Percentiles rank a stretch among this genome's conserved stretches.
phyloP scores from a whole-genome alignment of 2,329 filamentous ascomycete species.

The Allantophomopsis cytisporea region DNA sequence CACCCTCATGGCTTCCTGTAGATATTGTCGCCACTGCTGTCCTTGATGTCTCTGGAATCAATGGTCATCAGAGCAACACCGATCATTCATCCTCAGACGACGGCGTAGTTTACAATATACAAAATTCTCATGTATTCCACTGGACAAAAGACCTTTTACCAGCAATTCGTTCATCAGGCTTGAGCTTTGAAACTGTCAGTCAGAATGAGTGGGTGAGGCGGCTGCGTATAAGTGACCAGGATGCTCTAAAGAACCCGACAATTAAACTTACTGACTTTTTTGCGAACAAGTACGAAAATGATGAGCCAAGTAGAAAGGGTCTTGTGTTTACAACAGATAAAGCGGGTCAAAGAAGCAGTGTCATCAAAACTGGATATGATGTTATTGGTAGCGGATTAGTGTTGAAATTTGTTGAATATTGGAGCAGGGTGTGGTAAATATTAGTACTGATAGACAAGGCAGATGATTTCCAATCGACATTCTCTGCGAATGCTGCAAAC shows the following conservation, averaged over 20 bases:
- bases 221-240: constrained; percentile 29
- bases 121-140: constrained; percentile 30
- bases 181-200: constrained; percentile 28
- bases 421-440: constrained; percentile 10
- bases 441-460: too few relatives aligned
- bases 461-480: too few relatives aligned
- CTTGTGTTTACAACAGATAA: constrained; percentile 23
- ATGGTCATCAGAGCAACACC: constrained; percentile 1
- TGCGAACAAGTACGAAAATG: constrained; percentile 32
- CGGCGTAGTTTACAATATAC: constrained; percentile 32
- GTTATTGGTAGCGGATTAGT: constrained; percentile 25
- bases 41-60: constrained; percentile 22
- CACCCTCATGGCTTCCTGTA: constrained; percentile 29
- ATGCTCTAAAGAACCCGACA: constrained; percentile 33
- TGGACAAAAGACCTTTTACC: constrained; percentile 39
- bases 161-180: constrained; percentile 27
- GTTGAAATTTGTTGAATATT: constrained; percentile 21
- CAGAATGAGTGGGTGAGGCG: constrained; percentile 29
- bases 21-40: constrained; percentile 27
- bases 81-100: constrained; percentile 8
- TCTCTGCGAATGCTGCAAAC: too few relatives aligned
- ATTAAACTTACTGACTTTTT: constrained; percentile 40
- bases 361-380: constrained; percentile 20
- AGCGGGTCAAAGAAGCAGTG: constrained; percentile 18
- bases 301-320: constrained; percentile 20